Conservation (phyloP, 2,329 filamentous ascomycete species). For the Metarhizium robertsii region DNA sequence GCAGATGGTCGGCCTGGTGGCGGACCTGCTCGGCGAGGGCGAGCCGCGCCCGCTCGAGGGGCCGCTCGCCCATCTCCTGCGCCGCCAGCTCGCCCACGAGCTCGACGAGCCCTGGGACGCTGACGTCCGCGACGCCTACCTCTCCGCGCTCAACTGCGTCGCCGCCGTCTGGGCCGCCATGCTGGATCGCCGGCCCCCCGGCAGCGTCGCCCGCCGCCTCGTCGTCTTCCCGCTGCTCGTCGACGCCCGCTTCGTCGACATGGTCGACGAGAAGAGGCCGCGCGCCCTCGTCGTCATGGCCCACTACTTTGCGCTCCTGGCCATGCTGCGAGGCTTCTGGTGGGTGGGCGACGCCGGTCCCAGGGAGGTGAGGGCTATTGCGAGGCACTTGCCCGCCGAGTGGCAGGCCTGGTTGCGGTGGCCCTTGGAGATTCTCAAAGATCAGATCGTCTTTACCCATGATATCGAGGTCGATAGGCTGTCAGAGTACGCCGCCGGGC, state of each 20-base stretch:
- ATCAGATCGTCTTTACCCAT: conserved; percentile 2
- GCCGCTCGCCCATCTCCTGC: conserved; percentile 6
- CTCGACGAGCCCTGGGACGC: conserved; percentile 9
- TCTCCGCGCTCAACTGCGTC: conserved; percentile 10
- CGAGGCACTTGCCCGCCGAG: conserved; percentile 4
- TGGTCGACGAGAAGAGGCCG: conserved; percentile 13
- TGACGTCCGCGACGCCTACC: conserved; percentile 9
- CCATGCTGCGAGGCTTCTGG: conserved; percentile 10
- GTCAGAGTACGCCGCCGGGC: conserved; percentile 1
- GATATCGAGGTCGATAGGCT: background rate
- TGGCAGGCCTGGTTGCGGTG: conserved; percentile 3
- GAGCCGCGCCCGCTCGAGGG: background rate
- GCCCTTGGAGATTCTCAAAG: background rate
- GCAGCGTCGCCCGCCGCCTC: conserved; percentile 7
- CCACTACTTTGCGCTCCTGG: conserved; percentile 13
- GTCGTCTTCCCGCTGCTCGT: conserved; percentile 13
- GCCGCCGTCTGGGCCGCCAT: conserved; percentile 12
- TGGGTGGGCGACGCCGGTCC: conserved; percentile 12
- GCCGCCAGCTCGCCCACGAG: conserved; percentile 8
- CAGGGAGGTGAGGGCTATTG: conserved; percentile 11
- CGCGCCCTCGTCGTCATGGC: conserved; percentile 14
- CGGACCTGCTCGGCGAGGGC: conserved; percentile 7
- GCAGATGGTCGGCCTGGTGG: conserved; percentile 6
- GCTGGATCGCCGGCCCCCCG: conserved; percentile 1
- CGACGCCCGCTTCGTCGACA: conserved; percentile 9